Percentiles rank a stretch among this genome's conserved stretches.
These are phyloP conservation scores for Rhizoclosmatium globosum DNA, from an alignment of 192 early-diverging fungal species.

Conservation along the genomic window DNA sequence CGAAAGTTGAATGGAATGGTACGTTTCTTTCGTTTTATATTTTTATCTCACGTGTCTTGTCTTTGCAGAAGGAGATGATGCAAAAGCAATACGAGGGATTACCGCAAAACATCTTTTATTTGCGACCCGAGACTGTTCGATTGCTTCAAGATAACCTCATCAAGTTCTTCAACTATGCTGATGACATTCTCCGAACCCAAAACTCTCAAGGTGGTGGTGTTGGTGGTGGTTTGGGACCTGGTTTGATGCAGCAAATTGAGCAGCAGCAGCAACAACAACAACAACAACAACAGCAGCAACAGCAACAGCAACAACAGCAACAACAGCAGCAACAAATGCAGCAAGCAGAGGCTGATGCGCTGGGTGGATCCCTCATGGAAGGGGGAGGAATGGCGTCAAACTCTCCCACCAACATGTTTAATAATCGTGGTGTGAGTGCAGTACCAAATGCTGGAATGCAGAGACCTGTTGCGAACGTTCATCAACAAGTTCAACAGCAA, in stretches of 20 bases:
- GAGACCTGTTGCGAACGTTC: background rate
- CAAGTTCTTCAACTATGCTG: constrained; percentile 33
- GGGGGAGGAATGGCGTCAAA: background rate
- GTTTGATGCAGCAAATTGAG: too few relatives aligned
- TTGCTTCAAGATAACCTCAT: constrained; percentile 22
- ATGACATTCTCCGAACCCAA: constrained; percentile 20
- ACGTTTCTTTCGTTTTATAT: background rate
- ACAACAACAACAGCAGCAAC: constrained; percentile 2
- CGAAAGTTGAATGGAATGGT: constrained; percentile 29
- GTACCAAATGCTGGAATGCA: background rate
- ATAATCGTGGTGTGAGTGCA: background rate
- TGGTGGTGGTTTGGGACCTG: background rate
- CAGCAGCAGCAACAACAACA: background rate
- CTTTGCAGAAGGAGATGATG: constrained; percentile 31
- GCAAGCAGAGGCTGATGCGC: background rate
- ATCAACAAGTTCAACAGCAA: background rate
- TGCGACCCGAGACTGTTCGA: constrained; percentile 25
- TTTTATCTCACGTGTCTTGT: background rate
- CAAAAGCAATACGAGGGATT: constrained; percentile 29
- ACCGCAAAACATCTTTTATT: constrained; percentile 24
- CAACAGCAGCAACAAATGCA: background rate
- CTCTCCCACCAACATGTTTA: background rate
- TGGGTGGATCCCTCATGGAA: background rate
- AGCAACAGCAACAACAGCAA: background rate
- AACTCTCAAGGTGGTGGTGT: background rate